Evolutionary conservation across 345 rosid genomes (phyloP).

Genomic region (Lumnitzera littorea): DNA sequence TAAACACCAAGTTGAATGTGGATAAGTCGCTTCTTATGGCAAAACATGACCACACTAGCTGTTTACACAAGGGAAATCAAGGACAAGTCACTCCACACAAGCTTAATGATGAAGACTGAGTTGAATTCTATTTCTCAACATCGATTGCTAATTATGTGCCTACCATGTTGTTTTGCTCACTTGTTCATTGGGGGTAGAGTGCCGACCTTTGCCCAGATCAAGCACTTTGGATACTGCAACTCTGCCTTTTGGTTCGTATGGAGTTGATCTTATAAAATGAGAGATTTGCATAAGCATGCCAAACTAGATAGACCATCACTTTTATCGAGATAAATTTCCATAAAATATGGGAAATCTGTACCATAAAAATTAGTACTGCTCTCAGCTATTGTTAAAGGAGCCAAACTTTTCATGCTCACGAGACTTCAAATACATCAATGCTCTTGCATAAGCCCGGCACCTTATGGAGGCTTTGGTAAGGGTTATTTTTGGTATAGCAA

Average conservation of each 20-base stretch:
- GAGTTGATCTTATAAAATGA: slow-evolving; percentile 82
- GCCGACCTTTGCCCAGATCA: too few species aligned
- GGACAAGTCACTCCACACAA: too few species aligned
- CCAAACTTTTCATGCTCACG: slow-evolving; percentile 80
- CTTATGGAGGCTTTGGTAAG: slow-evolving; percentile 89
- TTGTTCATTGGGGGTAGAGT: too few species aligned
- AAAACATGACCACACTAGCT: too few species aligned
- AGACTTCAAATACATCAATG: slow-evolving; percentile 96
- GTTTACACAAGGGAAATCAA: too few species aligned
- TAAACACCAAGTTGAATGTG: too few species aligned
- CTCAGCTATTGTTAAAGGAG: slow-evolving; percentile 89
- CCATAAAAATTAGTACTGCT: slow-evolving; percentile 80
- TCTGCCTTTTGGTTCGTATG: slow-evolving; percentile 75
- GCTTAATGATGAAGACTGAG: too few species aligned
- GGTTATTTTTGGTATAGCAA: slow-evolving; percentile 75
- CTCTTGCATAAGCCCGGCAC: slow-evolving; percentile 94
- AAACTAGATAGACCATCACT: slow-evolving; percentile 92
- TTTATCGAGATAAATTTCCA: slow-evolving; percentile 94
- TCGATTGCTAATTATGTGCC: too few species aligned
- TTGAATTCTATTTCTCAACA: too few species aligned
- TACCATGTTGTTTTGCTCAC: too few species aligned
- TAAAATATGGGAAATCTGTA: slow-evolving; percentile 81
- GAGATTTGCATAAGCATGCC: slow-evolving; percentile 75
- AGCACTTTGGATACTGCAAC: too few species aligned
- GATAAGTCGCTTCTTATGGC: too few species aligned